Evolutionary conservation across 345 rosid species (phyloP).

Genomic region (Dipteronia sinensis): DNA sequence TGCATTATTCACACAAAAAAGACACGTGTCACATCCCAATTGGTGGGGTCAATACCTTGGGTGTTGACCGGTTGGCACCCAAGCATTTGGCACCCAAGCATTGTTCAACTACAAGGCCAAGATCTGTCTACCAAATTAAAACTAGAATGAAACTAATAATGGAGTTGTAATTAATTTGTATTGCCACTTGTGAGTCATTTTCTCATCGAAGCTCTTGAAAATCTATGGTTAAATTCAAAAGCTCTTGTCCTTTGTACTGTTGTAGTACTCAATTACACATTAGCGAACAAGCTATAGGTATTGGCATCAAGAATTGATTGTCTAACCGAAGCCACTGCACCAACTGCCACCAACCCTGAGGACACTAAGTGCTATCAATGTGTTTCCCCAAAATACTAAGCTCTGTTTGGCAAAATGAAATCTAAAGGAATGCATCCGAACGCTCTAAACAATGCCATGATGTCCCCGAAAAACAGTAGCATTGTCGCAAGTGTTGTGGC

Average conservation of each 20-base stretch:
- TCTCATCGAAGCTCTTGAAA: background rate
- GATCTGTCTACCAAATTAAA: background rate
- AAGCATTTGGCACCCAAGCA: no score
- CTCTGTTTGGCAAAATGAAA: slow-evolving; percentile 40
- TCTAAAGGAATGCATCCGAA: slow-evolving; percentile 54
- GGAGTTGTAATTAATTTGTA: background rate
- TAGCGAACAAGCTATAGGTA: slow-evolving; percentile 43
- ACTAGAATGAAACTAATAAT: background rate
- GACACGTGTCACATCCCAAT: no score
- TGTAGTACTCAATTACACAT: slow-evolving; percentile 19
- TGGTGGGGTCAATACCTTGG: no score
- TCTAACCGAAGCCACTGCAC: slow-evolving; percentile 44
- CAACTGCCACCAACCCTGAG: slow-evolving; percentile 31
- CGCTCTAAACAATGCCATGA: slow-evolving; percentile 49
- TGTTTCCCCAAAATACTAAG: slow-evolving; percentile 44
- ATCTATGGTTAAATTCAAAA: no score
- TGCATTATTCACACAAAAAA: no score
- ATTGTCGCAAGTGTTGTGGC: slow-evolving; percentile 36
- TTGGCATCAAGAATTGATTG: slow-evolving; percentile 54
- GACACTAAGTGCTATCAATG: slow-evolving; percentile 34
- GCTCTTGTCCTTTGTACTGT: no score
- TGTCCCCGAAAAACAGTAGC: slow-evolving; percentile 63
- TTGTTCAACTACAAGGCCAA: background rate
- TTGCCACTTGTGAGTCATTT: background rate
- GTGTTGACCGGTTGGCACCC: no score